Evolutionary conservation across 225 moss, liverwort and hornwort species (phyloP), one percentile per base, ranked within the genome.

Genomic region (Marchantia polymorpha): DNA sequence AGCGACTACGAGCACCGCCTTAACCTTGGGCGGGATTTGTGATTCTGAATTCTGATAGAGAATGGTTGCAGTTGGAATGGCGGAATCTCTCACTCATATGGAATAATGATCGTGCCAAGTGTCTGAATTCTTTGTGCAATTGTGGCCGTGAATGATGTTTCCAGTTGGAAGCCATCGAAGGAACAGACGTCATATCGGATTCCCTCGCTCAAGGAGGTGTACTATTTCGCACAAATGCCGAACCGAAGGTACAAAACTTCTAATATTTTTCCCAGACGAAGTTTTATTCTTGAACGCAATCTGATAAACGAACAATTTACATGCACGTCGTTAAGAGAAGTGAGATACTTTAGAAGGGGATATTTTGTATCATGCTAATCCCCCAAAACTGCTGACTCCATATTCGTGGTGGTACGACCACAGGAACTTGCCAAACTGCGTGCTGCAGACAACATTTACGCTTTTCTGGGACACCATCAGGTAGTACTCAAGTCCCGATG

Each of bases 391-490:
- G 25, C 58, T 75, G 14, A 20, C 8, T 20, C 6, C 39, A 39
- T 39, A 39, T 5, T 39, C 23, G 22, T 80, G 52, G 26, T 85
- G 39, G 47, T 79, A 46, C 80, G 7, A n/a, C 63, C 82, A 79
- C 90, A 93, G 93, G 88, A 88, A 82, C 83, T 94, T 77, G 90
- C 89, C 58, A 88, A 90, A 51, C 76, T 92, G 83, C 90, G 89
- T 49, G 90, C 92, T 85, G 92, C 90, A 46, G 94, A 92, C 77
- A 94, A 92, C 77, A 63, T 91, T 55, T 94, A 89, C 78, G 92
- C 91, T 49, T 94, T 94, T 83, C 92, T 94, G 81, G 90, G 87
- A 72, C 92, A 91, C 54, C 78, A 89, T 82, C 88, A 92, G 92
- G 93, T 92, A 66, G 20, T 58, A 5, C 39, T 2, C 71, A 3